Conservation (phyloP, 139 green algal genomes). For the Chlamydomonas schloesseri region DNA sequence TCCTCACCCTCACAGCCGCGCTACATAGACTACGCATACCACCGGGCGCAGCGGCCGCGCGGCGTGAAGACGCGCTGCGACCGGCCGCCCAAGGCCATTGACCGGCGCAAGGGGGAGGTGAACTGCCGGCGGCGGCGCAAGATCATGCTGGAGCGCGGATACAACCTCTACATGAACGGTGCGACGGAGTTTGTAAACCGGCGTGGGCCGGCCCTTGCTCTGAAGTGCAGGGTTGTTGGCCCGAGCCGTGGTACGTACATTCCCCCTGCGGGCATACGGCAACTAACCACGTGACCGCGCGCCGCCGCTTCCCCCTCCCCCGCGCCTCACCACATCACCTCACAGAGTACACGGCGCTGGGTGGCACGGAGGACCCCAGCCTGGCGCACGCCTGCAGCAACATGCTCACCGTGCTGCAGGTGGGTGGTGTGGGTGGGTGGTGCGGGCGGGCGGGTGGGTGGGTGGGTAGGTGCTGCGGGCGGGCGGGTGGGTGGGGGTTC, state of each 20-base stretch:
- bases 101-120: neutral
- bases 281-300: too few relatives aligned
- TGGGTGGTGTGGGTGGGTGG: neutral
- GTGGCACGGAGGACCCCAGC: neutral
- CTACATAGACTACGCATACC: neutral
- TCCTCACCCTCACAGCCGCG: neutral
- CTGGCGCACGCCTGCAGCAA: slow-evolving; percentile 24
- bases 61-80: neutral
- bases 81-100: neutral
- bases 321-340: too few relatives aligned
- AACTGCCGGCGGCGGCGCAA: neutral
- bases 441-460: too few relatives aligned
- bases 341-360: slow-evolving; percentile 44
- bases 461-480: too few relatives aligned
- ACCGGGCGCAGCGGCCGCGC: neutral
- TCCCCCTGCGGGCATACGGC: too few relatives aligned
- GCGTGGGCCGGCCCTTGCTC: too few relatives aligned
- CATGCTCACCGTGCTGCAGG: slow-evolving; percentile 40
- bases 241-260: too few relatives aligned
- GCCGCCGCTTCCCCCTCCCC: too few relatives aligned
- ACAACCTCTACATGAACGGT: slow-evolving; percentile 30
- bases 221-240: too few relatives aligned
- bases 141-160: neutral
- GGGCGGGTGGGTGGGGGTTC: too few relatives aligned
- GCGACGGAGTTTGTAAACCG: too few relatives aligned